A percentile compares a stretch with the other conserved stretches of the same genome.
Evolutionary conservation across 2,329 filamentous ascomycete species (phyloP).

Genomic region (Monilinia polystroma): DNA sequence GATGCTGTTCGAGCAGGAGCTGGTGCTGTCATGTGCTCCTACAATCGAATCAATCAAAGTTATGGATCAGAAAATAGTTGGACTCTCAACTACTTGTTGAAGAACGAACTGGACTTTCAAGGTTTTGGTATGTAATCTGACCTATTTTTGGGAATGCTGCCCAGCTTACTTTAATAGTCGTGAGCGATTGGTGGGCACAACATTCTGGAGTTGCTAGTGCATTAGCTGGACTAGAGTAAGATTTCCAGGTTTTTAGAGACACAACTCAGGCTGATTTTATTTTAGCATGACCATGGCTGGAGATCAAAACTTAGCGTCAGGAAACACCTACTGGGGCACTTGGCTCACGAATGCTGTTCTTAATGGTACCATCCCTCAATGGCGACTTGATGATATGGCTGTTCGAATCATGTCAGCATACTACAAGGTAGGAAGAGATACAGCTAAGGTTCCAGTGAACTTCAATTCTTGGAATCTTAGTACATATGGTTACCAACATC

Average conservation of each 20-base stretch:
- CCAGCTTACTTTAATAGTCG: conserved; percentile 45
- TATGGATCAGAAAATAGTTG: conserved; percentile 78
- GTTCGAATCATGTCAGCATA: conserved; percentile 74
- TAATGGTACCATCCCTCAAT: conserved; percentile 86
- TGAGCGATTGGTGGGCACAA: conserved; percentile 78
- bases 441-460: conserved; percentile 55
- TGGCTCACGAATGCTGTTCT: conserved; percentile 85
- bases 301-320: conserved; percentile 73
- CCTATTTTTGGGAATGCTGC: not conserved
- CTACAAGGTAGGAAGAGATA: conserved; percentile 57
- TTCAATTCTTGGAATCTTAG: conserved; percentile 85
- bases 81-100: conserved; percentile 71
- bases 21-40: conserved; percentile 75
- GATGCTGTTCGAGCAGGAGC: conserved; percentile 67
- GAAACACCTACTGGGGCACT: conserved; percentile 64
- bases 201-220: conserved; percentile 67
- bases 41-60: conserved; percentile 67
- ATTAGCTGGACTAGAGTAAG: conserved; percentile 63
- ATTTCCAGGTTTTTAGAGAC: not conserved
- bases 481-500: conserved; percentile 69
- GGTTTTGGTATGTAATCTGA: conserved; percentile 53
- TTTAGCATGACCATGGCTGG: conserved; percentile 78
- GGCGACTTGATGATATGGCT: conserved; percentile 88
- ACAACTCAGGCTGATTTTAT: not conserved
- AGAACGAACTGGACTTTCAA: conserved; percentile 78